Conservation (phyloP, 768 basidiomycete species). For the Tremella fuciformis region DNA sequence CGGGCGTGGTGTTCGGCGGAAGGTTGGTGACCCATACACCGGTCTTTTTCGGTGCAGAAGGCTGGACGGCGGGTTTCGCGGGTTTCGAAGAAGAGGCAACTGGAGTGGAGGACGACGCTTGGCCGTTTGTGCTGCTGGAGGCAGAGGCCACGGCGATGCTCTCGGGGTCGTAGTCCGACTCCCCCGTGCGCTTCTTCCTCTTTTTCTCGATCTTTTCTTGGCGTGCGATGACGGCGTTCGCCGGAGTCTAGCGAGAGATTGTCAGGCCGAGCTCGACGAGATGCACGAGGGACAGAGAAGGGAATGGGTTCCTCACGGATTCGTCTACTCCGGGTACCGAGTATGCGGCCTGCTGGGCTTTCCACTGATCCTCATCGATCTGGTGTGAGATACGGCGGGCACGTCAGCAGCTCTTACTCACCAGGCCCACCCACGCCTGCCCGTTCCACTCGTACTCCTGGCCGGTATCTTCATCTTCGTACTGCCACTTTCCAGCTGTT, state of each 20-base stretch:
- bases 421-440: slow-evolving; percentile 77
- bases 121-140: slow-evolving; percentile 21
- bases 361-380: slow-evolving; percentile 82
- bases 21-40: slow-evolving; percentile 85
- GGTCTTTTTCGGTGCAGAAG: slow-evolving; percentile 77
- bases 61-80: not conserved
- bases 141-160: slow-evolving; percentile 49
- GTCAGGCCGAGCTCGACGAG: not conserved
- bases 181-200: slow-evolving; percentile 56
- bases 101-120: slow-evolving; percentile 55
- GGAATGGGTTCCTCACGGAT: slow-evolving; percentile 61
- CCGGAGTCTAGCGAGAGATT: slow-evolving; percentile 63
- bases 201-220: slow-evolving; percentile 56
- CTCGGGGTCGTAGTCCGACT: slow-evolving; percentile 62
- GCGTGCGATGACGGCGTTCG: slow-evolving; percentile 68
- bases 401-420: slow-evolving; percentile 55
- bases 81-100: slow-evolving; percentile 55
- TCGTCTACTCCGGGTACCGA: slow-evolving; percentile 91
- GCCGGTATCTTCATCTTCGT: slow-evolving; percentile 79
- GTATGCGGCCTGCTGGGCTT: slow-evolving; percentile 92
- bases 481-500: slow-evolving; percentile 72
- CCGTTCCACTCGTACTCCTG: slow-evolving; percentile 91
- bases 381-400: slow-evolving; percentile 41
- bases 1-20: slow-evolving; percentile 68
- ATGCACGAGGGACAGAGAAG: not conserved